Conservation (phyloP, 805 yeast species). For the Zygoascus ofunaensis region DNA sequence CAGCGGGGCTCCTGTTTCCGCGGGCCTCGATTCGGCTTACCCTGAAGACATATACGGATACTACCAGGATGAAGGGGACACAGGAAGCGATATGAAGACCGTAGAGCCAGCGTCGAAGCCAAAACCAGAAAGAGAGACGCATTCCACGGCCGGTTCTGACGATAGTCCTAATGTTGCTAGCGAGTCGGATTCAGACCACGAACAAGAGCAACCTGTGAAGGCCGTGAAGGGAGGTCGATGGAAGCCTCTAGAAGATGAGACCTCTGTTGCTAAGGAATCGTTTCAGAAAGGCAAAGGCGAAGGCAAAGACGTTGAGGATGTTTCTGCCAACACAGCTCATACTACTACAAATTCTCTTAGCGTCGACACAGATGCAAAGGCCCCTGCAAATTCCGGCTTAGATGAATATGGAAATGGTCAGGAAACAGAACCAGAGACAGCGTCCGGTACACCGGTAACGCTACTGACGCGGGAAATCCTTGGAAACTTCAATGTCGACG, state of each 20-base stretch:
- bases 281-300: too few species aligned
- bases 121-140: neutral
- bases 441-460: constrained; percentile 9
- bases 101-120: neutral
- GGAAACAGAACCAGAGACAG: neutral
- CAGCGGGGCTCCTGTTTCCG: neutral
- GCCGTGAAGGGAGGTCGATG: neutral
- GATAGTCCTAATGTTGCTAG: neutral
- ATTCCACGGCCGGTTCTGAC: neutral
- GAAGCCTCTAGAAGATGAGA: neutral
- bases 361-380: neutral
- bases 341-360: neutral
- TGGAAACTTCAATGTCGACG: constrained; percentile 6
- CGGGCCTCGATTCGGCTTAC: constrained; percentile 3
- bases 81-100: neutral
- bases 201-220: neutral
- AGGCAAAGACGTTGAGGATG: neutral
- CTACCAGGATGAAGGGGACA: constrained; percentile 11
- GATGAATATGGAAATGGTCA: constrained; percentile 2
- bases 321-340: neutral
- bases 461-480: constrained; percentile 14
- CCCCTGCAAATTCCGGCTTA: neutral
- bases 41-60: constrained; percentile 16
- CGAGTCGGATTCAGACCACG: neutral
- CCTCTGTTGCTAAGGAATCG: too few species aligned